A percentile compares a stretch with the other conserved stretches of the same genome.
phyloP scores from a whole-genome alignment of 2,329 filamentous ascomycete genomes.

The Aureobasidium namibiae region DNA sequence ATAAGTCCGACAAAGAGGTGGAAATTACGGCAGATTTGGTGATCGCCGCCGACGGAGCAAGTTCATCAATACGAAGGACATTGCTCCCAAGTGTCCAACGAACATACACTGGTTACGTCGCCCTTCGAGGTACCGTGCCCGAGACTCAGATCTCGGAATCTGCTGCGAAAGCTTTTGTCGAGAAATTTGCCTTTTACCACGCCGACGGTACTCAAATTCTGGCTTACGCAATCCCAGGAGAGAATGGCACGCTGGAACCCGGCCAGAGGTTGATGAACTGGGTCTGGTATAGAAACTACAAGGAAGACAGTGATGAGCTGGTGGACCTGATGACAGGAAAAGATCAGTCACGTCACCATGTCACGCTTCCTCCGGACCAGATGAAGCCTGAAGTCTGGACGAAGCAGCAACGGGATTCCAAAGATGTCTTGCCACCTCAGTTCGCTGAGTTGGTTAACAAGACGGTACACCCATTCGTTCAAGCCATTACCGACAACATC shows the following conservation, averaged over 20 bases:
- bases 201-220: slow-evolving; percentile 30
- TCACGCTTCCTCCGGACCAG: slow-evolving; percentile 37
- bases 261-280: slow-evolving; percentile 39
- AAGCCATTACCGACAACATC: slow-evolving; percentile 38
- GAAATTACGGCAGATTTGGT: slow-evolving; percentile 28
- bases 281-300: slow-evolving; percentile 40
- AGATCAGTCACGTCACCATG: slow-evolving; percentile 31
- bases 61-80: slow-evolving; percentile 21
- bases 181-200: slow-evolving; percentile 36
- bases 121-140: slow-evolving; percentile 24
- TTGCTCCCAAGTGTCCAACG: slow-evolving; percentile 22
- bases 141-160: slow-evolving; percentile 29
- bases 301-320: slow-evolving; percentile 31
- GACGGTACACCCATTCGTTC: slow-evolving; percentile 37
- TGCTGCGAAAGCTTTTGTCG: slow-evolving; percentile 25
- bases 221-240: slow-evolving; percentile 39
- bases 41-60: slow-evolving; percentile 37
- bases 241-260: slow-evolving; percentile 30
- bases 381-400: slow-evolving; percentile 33
- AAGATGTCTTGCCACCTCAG: slow-evolving; percentile 29
- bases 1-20: slow-evolving; percentile 19
- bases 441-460: slow-evolving; percentile 35
- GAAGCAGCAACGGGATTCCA: slow-evolving; percentile 27
- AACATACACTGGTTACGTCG: slow-evolving; percentile 26
- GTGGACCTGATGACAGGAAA: slow-evolving; percentile 38